phyloP scores from a whole-genome alignment of 768 basidiomycete species.

The Amanita brunnescens region DNA sequence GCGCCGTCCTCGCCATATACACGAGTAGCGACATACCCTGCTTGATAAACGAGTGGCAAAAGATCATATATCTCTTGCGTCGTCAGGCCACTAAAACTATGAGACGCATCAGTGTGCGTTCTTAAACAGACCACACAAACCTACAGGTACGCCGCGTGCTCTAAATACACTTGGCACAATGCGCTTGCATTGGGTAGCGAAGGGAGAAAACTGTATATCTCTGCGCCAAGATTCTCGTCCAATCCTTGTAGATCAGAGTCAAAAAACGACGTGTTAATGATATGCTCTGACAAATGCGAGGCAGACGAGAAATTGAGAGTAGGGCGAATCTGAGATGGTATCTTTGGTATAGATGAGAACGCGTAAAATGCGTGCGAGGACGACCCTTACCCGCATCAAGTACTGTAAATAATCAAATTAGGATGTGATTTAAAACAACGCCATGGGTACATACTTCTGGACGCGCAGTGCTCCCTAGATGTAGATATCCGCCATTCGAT shows the following conservation, averaged over 20 bases:
- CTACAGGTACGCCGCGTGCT: conserved; percentile 51
- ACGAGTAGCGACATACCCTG: conserved; percentile 25
- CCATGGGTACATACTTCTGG: conserved; percentile 40
- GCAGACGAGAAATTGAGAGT: background rate
- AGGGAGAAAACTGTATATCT: conserved; percentile 44
- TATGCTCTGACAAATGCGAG: conserved; percentile 28
- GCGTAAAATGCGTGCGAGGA: background rate
- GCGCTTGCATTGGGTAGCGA: conserved; percentile 48
- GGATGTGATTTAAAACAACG: background rate
- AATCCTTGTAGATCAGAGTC: conserved; percentile 24
- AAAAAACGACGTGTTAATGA: conserved; percentile 25
- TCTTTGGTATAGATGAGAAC: background rate
- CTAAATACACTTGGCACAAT: conserved; percentile 58
- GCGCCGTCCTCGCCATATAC: background rate
- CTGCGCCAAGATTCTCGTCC: conserved; percentile 27
- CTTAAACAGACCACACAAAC: conserved; percentile 11
- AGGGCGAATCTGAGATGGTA: background rate
- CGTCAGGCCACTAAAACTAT: conserved; percentile 46
- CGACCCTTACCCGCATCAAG: conserved; percentile 41
- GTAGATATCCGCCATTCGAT: conserved; percentile 41
- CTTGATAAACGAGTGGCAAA: conserved; percentile 43
- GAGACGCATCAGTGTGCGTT: background rate
- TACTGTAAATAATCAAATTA: conserved; percentile 48
- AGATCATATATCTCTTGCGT: conserved; percentile 48
- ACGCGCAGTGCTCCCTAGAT: conserved; percentile 58